phyloP scores from a whole-genome alignment of 257 asterid genomes.

The Ligustrum vulgare region DNA sequence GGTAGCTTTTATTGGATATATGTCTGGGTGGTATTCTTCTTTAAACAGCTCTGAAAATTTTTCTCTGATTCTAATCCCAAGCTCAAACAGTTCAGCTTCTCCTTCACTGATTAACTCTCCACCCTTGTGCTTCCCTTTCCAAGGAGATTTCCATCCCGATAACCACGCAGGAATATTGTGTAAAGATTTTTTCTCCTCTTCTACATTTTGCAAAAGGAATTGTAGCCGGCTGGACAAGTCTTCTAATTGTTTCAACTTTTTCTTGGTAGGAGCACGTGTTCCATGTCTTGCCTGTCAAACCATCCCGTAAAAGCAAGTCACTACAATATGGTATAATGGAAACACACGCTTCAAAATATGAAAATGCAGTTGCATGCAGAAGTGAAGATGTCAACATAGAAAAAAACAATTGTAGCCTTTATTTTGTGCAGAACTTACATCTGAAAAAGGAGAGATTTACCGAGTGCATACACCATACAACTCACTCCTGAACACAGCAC shows the following conservation, averaged over 20 bases:
- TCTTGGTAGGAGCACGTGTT: constrained; percentile 96
- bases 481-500: neutral
- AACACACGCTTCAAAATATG: neutral
- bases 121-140: constrained; percentile 82
- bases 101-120: constrained; percentile 87
- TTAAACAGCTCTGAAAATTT: constrained; percentile 63
- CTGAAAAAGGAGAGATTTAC: neutral
- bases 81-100: constrained; percentile 80
- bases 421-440: neutral
- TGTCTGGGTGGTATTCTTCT: constrained; percentile 84
- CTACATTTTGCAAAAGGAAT: constrained; percentile 52
- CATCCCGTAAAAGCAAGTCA: constrained; percentile 25
- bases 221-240: constrained; percentile 57
- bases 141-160: constrained; percentile 82
- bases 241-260: constrained; percentile 70
- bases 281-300: constrained; percentile 87
- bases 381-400: neutral
- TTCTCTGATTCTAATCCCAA: constrained; percentile 77
- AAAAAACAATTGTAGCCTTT: constrained; percentile 3
- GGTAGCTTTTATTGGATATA: constrained; percentile 83
- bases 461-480: neutral
- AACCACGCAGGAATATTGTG: constrained; percentile 74
- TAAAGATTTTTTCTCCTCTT: constrained; percentile 47
- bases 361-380: neutral
- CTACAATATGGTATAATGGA: neutral